Base-by-base conservation (phyloP, 371 early-diverging fungal genomes). In the Homolaphlyctis polyrhiza region DNA sequence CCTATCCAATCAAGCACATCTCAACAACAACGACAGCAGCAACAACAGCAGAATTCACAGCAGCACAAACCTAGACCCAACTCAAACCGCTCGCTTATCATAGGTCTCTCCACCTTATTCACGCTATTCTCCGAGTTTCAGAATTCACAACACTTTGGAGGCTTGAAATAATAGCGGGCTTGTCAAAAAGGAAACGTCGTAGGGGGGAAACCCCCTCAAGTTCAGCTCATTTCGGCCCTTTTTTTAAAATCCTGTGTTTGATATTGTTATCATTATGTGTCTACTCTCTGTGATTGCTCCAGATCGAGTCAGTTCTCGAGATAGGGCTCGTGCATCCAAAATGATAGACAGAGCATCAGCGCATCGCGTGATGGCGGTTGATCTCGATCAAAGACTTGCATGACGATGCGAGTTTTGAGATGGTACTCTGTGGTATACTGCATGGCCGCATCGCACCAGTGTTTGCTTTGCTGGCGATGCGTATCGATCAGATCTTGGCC, bases 61-160 rank as follows among this genome's bases (percentile, higher is more conserved):
- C n/a, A n/a, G n/a, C n/a, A n/a, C n/a, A n/a, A n/a, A n/a, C n/a
- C n/a, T n/a, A n/a, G n/a, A n/a, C n/a, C n/a, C n/a, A n/a, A n/a
- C n/a, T n/a, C n/a, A n/a, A n/a, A n/a, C n/a, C n/a, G 11, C 39
- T 8, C 39, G 18, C 39, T 39, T 18, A 18, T 39, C 11, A 8
- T 8, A 8, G 18, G 39, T 39, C 11, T 18, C 8, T 39, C 39
- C 14, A 14, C 52, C 52, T 14, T 51, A 27, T 51, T 51, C n/a
- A 6, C n/a, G 8, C 14, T 51, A 14, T 51, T 28, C 27, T 25
- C 8, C 25, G 52, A 51, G 52, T 51, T 51, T n/a, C 32, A 14
- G 14, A 25, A n/a, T 8, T 51, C 52, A n/a, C 52, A 51, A 14
- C 52, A 51, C 32, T 51, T 51, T 51, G 52, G 52, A 6, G 32